Conservation (phyloP, 176 grass and related monocot genomes). For the Eleusine coracana region DNA sequence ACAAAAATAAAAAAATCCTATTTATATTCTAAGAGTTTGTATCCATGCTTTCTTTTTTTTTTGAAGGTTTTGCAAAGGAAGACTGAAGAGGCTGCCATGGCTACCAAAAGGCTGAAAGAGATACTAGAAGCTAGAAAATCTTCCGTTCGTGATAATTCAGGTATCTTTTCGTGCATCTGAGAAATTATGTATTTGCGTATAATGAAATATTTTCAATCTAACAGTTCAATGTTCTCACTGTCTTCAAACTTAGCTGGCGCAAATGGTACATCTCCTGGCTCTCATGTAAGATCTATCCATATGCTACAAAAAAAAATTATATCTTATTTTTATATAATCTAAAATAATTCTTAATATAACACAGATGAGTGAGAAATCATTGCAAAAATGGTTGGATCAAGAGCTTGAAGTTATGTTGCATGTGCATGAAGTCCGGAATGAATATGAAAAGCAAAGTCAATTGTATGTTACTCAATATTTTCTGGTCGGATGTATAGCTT, state of each 20-base stretch:
- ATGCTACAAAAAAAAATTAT: conserved; percentile 15
- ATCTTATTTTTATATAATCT: conserved; percentile 34
- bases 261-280: conserved; percentile 71
- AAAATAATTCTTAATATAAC: conserved; percentile 42
- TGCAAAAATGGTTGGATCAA: conserved; percentile 96
- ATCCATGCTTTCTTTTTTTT: neutral
- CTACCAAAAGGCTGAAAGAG: conserved; percentile 97
- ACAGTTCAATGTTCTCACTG: conserved; percentile 42
- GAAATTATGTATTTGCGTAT: conserved; percentile 9
- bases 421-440: conserved; percentile 94
- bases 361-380: conserved; percentile 81
- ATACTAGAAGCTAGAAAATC: conserved; percentile 97
- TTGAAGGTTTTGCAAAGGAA: conserved; percentile 94
- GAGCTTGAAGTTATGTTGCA: conserved; percentile 98
- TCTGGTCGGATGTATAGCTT: neutral
- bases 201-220: conserved; percentile 46
- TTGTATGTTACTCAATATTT: conserved; percentile 59
- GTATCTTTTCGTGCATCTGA: conserved; percentile 40
- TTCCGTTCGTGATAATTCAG: conserved; percentile 68
- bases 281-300: conserved; percentile 66
- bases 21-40: neutral
- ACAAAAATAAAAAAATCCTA: neutral
- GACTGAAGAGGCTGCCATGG: conserved; percentile 97
- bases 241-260: conserved; percentile 50
- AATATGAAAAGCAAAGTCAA: conserved; percentile 99